Percentiles rank a stretch among this genome's conserved stretches.
These are phyloP conservation scores for Pisolithus sp. DNA, from an alignment of 768 basidiomycete species.

Conservation along the genomic window DNA sequence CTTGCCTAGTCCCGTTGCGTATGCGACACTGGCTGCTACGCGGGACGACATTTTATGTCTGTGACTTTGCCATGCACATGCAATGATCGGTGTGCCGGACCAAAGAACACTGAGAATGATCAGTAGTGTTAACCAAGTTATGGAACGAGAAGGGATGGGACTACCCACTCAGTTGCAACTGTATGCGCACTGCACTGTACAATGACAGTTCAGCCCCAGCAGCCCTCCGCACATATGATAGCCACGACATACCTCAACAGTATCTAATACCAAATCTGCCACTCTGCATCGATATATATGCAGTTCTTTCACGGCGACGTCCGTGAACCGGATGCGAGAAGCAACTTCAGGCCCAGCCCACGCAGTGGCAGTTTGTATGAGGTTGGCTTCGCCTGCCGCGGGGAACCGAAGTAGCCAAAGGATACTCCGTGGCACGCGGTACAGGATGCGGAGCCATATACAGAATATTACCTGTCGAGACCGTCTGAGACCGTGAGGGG, in stretches of 20 bases:
- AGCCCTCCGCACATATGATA: not conserved
- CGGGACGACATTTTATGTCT: constrained; percentile 45
- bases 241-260: constrained; percentile 35
- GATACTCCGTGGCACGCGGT: constrained; percentile 38
- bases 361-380: constrained; percentile 33
- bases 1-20: constrained; percentile 42
- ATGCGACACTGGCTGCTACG: constrained; percentile 42
- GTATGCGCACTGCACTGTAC: constrained; percentile 47
- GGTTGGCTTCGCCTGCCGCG: constrained; percentile 38
- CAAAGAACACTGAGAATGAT: constrained; percentile 36
- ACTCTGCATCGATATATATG: constrained; percentile 41
- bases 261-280: constrained; percentile 48
- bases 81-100: constrained; percentile 46
- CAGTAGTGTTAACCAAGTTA: not conserved
- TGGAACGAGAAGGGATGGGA: not conserved
- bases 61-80: constrained; percentile 39
- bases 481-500: not conserved
- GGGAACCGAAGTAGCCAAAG: constrained; percentile 52
- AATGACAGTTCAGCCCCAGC: not conserved
- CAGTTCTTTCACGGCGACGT: constrained; percentile 40
- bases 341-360: constrained; percentile 45
- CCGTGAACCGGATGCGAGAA: constrained; percentile 41
- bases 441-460: constrained; percentile 44
- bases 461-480: constrained; percentile 33
- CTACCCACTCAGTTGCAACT: constrained; percentile 40